Conservation (phyloP, 768 basidiomycete genomes). For the Rhodotorula diobovata region DNA sequence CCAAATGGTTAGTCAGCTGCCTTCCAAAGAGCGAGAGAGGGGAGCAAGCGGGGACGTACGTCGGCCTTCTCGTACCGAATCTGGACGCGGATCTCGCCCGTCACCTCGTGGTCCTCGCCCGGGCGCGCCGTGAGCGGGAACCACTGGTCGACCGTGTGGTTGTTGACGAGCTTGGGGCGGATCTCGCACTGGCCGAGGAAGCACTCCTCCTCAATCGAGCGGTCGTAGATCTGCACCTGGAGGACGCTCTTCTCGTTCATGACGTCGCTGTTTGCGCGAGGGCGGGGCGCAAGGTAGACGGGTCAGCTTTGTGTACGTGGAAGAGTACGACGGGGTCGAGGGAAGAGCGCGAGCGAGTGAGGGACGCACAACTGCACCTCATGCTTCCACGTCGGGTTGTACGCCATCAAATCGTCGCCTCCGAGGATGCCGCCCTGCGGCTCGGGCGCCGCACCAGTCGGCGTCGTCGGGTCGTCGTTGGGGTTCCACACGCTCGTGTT, state of each 20-base stretch:
- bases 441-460: constrained; percentile 12
- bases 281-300: no score
- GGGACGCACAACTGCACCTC: constrained; percentile 88
- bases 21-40: background rate
- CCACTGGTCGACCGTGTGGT: constrained; percentile 95
- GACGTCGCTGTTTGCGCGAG: constrained; percentile 70
- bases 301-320: background rate
- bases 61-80: constrained; percentile 87
- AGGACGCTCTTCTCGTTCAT: constrained; percentile 79
- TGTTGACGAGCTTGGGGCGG: constrained; percentile 83
- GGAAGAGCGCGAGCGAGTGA: background rate
- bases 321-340: constrained; percentile 14
- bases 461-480: constrained; percentile 26
- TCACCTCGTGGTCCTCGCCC: constrained; percentile 62
- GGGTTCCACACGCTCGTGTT: constrained; percentile 14
- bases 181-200: constrained; percentile 90
- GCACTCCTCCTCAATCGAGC: constrained; percentile 61
- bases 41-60: constrained; percentile 53
- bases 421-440: constrained; percentile 11
- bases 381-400: constrained; percentile 98
- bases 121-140: constrained; percentile 59
- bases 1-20: background rate
- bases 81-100: constrained; percentile 90
- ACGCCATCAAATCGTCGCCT: constrained; percentile 31
- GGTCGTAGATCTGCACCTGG: constrained; percentile 86